Base-by-base conservation (phyloP, 495 filamentous ascomycete genomes). In the Trichoderma reesei region DNA sequence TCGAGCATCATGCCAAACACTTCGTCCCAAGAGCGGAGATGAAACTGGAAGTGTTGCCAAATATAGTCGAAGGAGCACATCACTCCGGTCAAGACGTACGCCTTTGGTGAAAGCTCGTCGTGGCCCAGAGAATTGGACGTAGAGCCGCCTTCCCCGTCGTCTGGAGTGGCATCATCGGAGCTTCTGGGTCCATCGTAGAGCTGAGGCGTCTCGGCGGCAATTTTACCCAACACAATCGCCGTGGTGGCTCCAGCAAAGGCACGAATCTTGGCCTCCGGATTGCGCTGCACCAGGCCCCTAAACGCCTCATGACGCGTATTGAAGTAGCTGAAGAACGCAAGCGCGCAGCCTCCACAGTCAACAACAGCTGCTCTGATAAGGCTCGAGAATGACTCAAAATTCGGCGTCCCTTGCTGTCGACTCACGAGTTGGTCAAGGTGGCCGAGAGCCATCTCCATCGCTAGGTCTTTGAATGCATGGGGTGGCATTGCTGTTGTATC, bases 351-450 rank as follows among this genome's bases (percentile, higher is more conserved):
- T 9, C 78, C 64, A 67, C 86, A 89, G 31, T 68, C 74, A 11
- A 80, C 73, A 61, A 86, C 82, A 38, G 84, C 77, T 62, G 74
- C 74, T 14, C 75, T 72, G 20, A 96, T 71, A 37, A 82, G 76
- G 2, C 63, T 65, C 48, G 85, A 76, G 62, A 90, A 83, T 5
- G 68, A 67, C 2, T 85, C 80, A 60, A 89, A 87, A 39, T 87
- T 83, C 1, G 84, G 76, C 2, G 80, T 71, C 54, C 93, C 90
- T 71, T 91, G 92, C 2, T 84, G 77, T 65, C 90, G 81, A 3
- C 87, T 84, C n/a, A 90, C 78, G 59, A 96, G 80, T 68, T 92
- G 88, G 68, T 93, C 89, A 18, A 96, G 72, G 62, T 91, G 87
- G 63, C 90, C 82, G 34, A 96, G 72, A 9, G 84, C 85, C 60